These are phyloP conservation scores for Thalassiosira gravida DNA, from an alignment of 352 stramenopile genomes.

Conservation along the genomic window DNA sequence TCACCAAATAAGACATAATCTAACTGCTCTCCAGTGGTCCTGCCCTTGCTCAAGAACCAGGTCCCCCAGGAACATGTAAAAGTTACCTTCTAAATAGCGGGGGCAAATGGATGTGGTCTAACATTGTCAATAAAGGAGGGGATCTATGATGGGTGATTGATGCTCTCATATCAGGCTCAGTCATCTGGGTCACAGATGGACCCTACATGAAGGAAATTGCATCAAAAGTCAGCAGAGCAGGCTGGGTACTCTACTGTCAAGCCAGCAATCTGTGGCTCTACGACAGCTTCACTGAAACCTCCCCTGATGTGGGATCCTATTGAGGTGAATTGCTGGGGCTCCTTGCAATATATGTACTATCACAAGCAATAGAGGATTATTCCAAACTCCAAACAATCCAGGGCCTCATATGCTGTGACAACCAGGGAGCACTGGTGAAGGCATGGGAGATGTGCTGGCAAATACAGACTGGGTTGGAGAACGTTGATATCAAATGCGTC, in stretches of 20 bases:
- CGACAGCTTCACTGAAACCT: conserved; percentile 2
- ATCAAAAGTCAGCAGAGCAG: conserved; percentile 6
- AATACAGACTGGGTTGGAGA: not conserved
- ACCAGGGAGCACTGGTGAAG: conserved; percentile 5
- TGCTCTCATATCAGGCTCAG: not conserved
- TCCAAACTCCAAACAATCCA: no score
- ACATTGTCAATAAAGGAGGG: not conserved
- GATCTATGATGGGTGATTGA: conserved; percentile 2
- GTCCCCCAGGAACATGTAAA: no score
- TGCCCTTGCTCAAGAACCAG: no score
- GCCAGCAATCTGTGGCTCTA: not conserved
- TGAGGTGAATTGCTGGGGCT: conserved; percentile 11
- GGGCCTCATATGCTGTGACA: conserved; percentile 11
- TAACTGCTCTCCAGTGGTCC: no score
- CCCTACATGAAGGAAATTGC: conserved; percentile 7
- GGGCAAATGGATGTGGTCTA: conserved; percentile 8
- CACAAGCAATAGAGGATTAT: not conserved
- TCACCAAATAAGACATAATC: no score
- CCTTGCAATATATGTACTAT: conserved; percentile 6
- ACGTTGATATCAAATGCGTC: conserved; percentile 1
- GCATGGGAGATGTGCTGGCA: not conserved
- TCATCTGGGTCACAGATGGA: conserved; percentile 17
- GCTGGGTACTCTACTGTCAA: conserved; percentile 20
- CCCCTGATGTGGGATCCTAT: not conserved
- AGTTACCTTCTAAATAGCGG: no score